Evolutionary conservation across 108 stramenopile species (phyloP).

Genomic region (Nitzschia inconspicua): DNA sequence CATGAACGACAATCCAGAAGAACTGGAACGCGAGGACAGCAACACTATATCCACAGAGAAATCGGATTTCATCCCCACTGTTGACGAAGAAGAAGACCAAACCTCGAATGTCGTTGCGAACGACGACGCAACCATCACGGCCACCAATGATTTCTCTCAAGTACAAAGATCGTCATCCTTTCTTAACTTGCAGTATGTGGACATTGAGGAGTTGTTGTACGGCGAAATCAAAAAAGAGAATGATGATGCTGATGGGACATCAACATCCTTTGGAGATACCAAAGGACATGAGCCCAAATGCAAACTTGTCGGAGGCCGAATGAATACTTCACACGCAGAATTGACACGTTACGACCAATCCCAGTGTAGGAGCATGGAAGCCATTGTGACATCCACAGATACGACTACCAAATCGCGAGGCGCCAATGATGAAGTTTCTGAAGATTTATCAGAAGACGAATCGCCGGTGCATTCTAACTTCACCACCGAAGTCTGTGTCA

Average conservation of each 20-base stretch:
- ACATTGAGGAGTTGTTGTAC: slow-evolving; percentile 24
- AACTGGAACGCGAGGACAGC: not conserved
- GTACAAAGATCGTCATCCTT: slow-evolving; percentile 10
- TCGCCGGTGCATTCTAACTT: slow-evolving; percentile 45
- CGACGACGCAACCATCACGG: not conserved
- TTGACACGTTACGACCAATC: slow-evolving; percentile 7
- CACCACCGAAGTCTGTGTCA: slow-evolving; percentile 39
- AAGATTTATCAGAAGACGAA: slow-evolving; percentile 6
- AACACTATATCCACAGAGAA: not conserved
- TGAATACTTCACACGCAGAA: slow-evolving; percentile 16
- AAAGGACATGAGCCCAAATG: slow-evolving; percentile 19
- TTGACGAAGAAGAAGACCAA: not conserved
- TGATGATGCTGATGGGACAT: not conserved
- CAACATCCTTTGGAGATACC: not conserved
- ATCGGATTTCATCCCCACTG: not conserved
- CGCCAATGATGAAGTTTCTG: not conserved
- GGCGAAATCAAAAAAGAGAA: too few species aligned
- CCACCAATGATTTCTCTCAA: not conserved
- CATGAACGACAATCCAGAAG: slow-evolving; percentile 1
- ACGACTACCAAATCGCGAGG: not conserved
- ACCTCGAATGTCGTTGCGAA: not conserved
- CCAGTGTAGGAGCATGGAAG: too few species aligned
- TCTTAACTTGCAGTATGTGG: slow-evolving; percentile 13
- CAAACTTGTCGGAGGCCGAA: slow-evolving; percentile 53
- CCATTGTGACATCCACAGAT: too few species aligned